Evolutionary conservation across 1,139 yeast genomes (phyloP), one percentile per base, ranked within the genome.

Genomic region (Yamadazyma triangularis): DNA sequence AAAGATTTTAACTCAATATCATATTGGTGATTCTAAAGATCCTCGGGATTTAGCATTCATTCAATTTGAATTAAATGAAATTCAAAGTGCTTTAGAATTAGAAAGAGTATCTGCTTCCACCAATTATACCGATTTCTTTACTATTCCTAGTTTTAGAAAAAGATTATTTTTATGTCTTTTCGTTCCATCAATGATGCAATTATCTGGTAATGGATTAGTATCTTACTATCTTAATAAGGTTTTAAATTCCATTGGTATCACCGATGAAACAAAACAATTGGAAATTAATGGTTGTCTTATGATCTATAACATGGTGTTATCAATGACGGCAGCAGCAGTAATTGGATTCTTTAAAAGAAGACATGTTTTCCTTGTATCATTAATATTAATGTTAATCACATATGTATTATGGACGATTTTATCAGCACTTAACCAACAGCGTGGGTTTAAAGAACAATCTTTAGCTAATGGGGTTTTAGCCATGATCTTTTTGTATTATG

Each of bases 121-220:
- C 21, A 52, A 56, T 4, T 70, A 64, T 47, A 15, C 38, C 5
- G 71, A 64, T 39, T 65, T 67, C 39, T n/a, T 60, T 33, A 56
- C 32, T n/a, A 53, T 55, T 19, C 49, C 50, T 25, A 51, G 59
- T 21, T 64, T 64, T 60, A 45, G 77, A 60, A 58, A 59, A 42
- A 64, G 77, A 55, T 44, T 60, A 11, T 65, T 63, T 40, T 53
- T 69, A 35, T 40, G 53, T 15, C 18, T 53, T 19, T 56, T 58
- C 42, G 46, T 59, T 22, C 60, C 62, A 23, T 40, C 53, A n/a
- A 52, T 66, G 45, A 61, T 64, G 59, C 75, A 71, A 41, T 56
- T 70, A 33, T 61, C 70, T 27, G 78, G 78, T 43, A 70, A 70
- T 39, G 75, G 73, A 31, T 55, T 72, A 30, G 71, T 71, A 13